Percentiles rank a stretch among this genome's conserved stretches.
Evolutionary conservation across 2,329 filamentous ascomycete species (phyloP).

Genomic region (Diplodia seriata): DNA sequence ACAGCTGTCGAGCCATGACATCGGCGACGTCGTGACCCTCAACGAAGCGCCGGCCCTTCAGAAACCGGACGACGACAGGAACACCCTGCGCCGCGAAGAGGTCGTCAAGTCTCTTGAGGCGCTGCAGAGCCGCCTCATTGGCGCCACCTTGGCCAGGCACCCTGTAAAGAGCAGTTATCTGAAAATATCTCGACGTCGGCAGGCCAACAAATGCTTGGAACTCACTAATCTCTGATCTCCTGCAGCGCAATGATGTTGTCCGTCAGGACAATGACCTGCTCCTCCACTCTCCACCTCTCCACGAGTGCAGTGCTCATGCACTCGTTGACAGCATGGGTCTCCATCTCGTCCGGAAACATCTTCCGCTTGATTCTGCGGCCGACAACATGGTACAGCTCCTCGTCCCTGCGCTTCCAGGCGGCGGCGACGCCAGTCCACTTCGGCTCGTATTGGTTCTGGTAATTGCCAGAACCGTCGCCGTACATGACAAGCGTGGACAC

Average conservation of each 20-base stretch:
- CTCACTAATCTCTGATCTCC: neutral
- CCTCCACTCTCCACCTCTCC: neutral
- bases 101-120: neutral
- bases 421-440: neutral
- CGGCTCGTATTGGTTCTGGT: neutral
- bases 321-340: neutral
- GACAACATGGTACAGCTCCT: neutral
- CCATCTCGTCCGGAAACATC: neutral
- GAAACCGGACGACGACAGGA: neutral
- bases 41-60: neutral
- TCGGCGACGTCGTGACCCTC: neutral
- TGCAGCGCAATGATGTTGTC: neutral
- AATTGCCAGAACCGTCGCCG: neutral
- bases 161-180: neutral
- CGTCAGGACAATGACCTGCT: neutral
- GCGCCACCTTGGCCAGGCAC: neutral
- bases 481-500: neutral
- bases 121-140: neutral
- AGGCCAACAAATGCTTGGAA: neutral
- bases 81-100: neutral
- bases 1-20: neutral
- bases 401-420: neutral
- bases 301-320: neutral
- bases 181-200: neutral
- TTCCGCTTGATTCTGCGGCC: neutral